Evolutionary conservation across 495 filamentous ascomycete genomes (phyloP), one percentile per base, ranked within the genome.

Genomic region (Xylaria cubensis): DNA sequence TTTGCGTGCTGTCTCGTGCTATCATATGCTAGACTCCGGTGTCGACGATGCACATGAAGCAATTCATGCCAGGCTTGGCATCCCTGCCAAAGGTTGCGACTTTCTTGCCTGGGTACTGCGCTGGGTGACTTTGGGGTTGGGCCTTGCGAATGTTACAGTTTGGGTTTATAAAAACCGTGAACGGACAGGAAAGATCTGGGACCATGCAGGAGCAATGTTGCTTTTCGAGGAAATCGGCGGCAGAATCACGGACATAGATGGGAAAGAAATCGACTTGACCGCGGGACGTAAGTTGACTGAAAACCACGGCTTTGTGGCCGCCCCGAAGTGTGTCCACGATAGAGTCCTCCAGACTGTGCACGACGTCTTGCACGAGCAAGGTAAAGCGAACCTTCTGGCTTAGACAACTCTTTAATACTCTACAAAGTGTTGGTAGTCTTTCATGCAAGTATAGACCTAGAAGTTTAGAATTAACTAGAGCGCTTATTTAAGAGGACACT

Each of bases 181-280:
- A 0, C 82, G 89, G 69, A 81, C 81, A 34, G 90, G 86, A n/a
- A 90, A 90, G 78, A 83, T 91, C 19, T 93, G 91, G 91, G 91
- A 93, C 73, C 91, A 93, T 78, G 87, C 88, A 0, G 91, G 90
- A 9, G 90, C 89, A 0, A 90, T 92, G 86, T 77, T 93, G 34
- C 81, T 92, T 41, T 91, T 88, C 58, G 82, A 89, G 78, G 91
- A 93, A 74, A 79, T 89, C 2, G 91, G 91, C 0, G 89, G 88
- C 39, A 81, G 82, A 66, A 84, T 93, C 21, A 91, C 87, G 0
- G 91, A 93, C 73, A 79, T 92, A 2, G 79, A 89, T 63, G 86
- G 90, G 4, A 80, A 81, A 62, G 70, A 71, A 3, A 79, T 86
- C 1, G 80, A 85, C 59, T 80, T 84, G 61, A 78, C 77, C 4